These are phyloP conservation scores for Arctostaphylos glauca DNA, from an alignment of 148 eudicot species.

Conservation along the genomic window DNA sequence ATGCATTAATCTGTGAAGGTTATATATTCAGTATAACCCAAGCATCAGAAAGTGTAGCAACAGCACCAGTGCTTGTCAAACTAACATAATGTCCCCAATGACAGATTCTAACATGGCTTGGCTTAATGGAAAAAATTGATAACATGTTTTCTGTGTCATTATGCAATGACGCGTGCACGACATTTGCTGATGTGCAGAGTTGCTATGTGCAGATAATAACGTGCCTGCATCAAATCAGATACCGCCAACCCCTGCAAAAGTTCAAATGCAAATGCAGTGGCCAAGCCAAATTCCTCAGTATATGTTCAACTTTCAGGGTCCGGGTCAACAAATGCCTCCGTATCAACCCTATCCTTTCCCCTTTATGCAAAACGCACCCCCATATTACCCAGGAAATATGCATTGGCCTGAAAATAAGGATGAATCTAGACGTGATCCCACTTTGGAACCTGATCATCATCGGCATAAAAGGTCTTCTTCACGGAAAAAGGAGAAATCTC, in stretches of 20 bases:
- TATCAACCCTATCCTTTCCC: conserved; percentile 45
- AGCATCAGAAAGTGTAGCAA: too few relatives aligned
- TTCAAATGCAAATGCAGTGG: conserved; percentile 45
- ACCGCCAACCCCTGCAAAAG: conserved; percentile 29
- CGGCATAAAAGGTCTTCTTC: conserved; percentile 30
- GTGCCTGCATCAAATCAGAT: conserved; percentile 28
- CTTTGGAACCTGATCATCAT: conserved; percentile 9
- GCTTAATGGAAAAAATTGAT: background rate
- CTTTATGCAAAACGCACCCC: conserved; percentile 32
- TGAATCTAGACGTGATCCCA: conserved; percentile 23
- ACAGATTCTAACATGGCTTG: background rate
- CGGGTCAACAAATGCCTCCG: conserved; percentile 34
- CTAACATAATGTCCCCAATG: background rate
- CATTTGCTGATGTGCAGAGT: conserved; percentile 1
- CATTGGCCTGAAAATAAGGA: conserved; percentile 36
- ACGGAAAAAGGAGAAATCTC: conserved; percentile 39
- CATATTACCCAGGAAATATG: conserved; percentile 46
- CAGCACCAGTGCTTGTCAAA: background rate
- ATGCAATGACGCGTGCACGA: background rate
- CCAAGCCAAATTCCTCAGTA: conserved; percentile 53
- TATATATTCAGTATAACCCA: too few relatives aligned
- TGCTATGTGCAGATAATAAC: conserved; percentile 23
- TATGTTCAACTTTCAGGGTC: conserved; percentile 44
- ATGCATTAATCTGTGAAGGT: too few relatives aligned
- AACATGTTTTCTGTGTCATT: background rate